Evolutionary conservation across 129 eudicot genomes (phyloP).

Genomic region (Apium graveolens): DNA sequence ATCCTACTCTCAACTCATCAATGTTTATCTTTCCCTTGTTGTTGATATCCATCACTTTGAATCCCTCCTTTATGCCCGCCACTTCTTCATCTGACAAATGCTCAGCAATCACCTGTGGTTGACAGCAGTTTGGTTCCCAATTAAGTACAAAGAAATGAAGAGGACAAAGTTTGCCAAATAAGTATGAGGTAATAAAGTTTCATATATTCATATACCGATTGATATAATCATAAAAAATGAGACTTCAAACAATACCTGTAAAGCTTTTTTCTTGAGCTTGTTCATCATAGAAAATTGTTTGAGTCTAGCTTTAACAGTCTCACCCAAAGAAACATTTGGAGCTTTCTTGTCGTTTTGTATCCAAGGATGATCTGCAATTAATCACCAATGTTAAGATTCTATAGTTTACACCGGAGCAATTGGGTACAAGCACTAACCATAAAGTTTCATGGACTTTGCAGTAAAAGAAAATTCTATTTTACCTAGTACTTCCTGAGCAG

Average conservation of each 20-base stretch:
- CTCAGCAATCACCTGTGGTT: constrained; percentile 67
- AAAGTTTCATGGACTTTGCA: neutral
- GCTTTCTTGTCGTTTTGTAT: constrained; percentile 82
- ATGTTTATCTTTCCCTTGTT: constrained; percentile 66
- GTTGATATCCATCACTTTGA: constrained; percentile 53
- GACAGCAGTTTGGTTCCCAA: constrained; percentile 7
- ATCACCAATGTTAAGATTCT: neutral
- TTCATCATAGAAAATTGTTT: constrained; percentile 88
- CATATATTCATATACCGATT: no score
- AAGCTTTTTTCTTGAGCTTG: constrained; percentile 84
- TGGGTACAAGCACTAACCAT: neutral
- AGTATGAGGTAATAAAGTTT: neutral
- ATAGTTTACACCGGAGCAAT: neutral
- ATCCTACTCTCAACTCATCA: constrained; percentile 62
- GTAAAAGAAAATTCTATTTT: constrained; percentile 1
- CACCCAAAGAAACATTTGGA: constrained; percentile 85
- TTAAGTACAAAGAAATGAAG: neutral
- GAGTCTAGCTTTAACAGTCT: constrained; percentile 77
- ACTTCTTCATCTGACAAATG: constrained; percentile 68
- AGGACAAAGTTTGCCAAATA: neutral
- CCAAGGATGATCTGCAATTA: constrained; percentile 86
- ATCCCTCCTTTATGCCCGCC: constrained; percentile 63
- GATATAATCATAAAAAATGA: neutral
- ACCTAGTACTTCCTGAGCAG: constrained; percentile 87
- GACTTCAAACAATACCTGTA: constrained; percentile 37